Conservation (phyloP, 2,329 filamentous ascomycete species). For the Colletotrichum tofieldiae region DNA sequence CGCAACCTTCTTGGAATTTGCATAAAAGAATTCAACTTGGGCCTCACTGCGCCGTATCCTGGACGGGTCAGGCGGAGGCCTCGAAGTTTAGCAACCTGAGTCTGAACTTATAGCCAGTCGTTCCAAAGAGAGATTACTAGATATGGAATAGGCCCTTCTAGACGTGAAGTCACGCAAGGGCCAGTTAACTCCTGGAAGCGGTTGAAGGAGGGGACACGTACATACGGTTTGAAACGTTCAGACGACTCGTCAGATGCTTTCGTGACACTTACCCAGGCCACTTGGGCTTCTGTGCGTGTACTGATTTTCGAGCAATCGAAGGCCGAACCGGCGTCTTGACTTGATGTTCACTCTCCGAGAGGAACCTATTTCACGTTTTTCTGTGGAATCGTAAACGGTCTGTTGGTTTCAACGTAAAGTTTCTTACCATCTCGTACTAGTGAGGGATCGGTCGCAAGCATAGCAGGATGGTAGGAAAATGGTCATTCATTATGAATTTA, state of each 20-base stretch:
- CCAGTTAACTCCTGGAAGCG: not conserved
- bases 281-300: not conserved
- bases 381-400: not conserved
- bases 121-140: not conserved
- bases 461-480: too few relatives aligned
- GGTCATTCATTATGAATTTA: not conserved
- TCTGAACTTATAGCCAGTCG: too few relatives aligned
- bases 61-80: not conserved
- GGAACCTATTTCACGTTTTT: not conserved
- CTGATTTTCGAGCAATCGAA: not conserved
- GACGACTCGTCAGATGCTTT: constrained; percentile 12
- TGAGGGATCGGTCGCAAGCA: too few relatives aligned
- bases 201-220: not conserved
- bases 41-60: not conserved
- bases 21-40: too few relatives aligned
- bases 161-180: not conserved
- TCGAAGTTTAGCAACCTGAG: not conserved
- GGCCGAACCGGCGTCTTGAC: not conserved
- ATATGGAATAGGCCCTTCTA: not conserved
- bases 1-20: too few relatives aligned
- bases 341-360: not conserved
- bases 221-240: not conserved
- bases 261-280: too few relatives aligned
- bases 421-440: not conserved
- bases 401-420: not conserved